Conservation (phyloP, 345 rosid genomes). For the Hirschfeldia incana region DNA sequence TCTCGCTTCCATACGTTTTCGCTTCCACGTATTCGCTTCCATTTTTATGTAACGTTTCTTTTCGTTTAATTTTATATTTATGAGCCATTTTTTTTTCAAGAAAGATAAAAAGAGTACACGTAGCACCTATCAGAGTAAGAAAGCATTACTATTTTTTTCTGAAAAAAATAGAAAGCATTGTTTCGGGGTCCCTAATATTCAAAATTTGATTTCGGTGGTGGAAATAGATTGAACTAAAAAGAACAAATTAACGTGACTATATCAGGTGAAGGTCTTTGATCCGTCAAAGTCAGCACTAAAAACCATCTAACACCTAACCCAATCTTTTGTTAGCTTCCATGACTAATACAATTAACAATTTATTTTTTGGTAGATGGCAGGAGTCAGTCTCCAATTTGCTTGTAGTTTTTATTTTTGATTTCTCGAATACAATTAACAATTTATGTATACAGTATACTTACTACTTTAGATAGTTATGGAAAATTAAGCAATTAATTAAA, state of each 20-base stretch:
- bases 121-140: too few relatives aligned
- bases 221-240: slow-evolving; percentile 31
- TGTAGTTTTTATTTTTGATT: too few relatives aligned
- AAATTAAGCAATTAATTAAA: slow-evolving; percentile 5
- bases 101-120: too few relatives aligned
- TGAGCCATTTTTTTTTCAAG: too few relatives aligned
- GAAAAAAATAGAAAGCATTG: too few relatives aligned
- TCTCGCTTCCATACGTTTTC: too few relatives aligned
- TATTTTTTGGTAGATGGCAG: too few relatives aligned
- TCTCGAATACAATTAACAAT: not conserved
- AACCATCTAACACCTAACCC: slow-evolving; percentile 30
- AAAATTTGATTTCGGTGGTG: slow-evolving; percentile 9
- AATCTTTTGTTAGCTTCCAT: slow-evolving; percentile 3
- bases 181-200: not conserved
- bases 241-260: slow-evolving; percentile 18
- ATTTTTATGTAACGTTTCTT: too few relatives aligned
- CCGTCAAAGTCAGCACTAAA: slow-evolving; percentile 32
- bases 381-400: not conserved
- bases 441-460: not conserved
- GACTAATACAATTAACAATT: not conserved
- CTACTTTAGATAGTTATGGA: slow-evolving; percentile 6
- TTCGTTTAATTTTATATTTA: too few relatives aligned
- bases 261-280: slow-evolving; percentile 16
- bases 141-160: too few relatives aligned
- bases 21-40: too few relatives aligned